phyloP scores from a whole-genome alignment of 768 basidiomycete genomes.

The Solioccasus polychromus region DNA sequence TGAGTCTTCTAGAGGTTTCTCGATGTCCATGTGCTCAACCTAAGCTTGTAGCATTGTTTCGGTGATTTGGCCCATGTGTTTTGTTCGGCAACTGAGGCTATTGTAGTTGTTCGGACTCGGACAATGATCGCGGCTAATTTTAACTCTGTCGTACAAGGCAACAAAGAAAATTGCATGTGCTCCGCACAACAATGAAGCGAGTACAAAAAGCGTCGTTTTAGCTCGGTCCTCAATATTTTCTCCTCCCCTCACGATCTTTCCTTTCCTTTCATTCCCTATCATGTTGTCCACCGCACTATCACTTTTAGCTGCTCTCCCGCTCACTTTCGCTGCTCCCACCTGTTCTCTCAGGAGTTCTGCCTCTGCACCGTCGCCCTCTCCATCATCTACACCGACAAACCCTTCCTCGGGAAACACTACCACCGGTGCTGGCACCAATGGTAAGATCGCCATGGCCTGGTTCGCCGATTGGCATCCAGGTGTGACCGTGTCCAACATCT shows the following conservation, averaged over 20 bases:
- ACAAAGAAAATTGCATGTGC: too few species aligned
- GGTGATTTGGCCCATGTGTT: too few species aligned
- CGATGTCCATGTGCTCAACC: too few species aligned
- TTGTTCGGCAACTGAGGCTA: too few species aligned
- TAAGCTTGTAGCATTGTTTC: too few species aligned
- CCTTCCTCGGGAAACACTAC: slow-evolving; percentile 14
- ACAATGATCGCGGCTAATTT: too few species aligned
- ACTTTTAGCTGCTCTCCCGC: slow-evolving; percentile 22
- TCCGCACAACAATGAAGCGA: slow-evolving; percentile 11
- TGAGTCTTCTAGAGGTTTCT: too few species aligned
- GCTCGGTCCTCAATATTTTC: background rate
- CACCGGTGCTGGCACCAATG: slow-evolving; percentile 23
- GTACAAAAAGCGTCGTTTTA: slow-evolving; percentile 21
- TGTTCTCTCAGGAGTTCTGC: slow-evolving; percentile 17
- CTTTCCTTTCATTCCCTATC: slow-evolving; percentile 5
- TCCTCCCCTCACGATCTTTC: slow-evolving; percentile 17
- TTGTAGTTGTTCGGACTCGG: background rate
- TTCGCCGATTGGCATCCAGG: slow-evolving; percentile 65
- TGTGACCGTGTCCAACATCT: slow-evolving; percentile 47
- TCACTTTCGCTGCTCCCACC: slow-evolving; percentile 29
- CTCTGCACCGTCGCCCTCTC: slow-evolving; percentile 2
- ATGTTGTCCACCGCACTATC: slow-evolving; percentile 22
- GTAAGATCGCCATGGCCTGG: slow-evolving; percentile 57
- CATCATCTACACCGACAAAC: slow-evolving; percentile 1
- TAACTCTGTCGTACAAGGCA: too few species aligned